Evolutionary conservation across 441 rosid species (phyloP), one percentile per base, ranked within the genome.

Genomic region (Dalechampia spathulata): DNA sequence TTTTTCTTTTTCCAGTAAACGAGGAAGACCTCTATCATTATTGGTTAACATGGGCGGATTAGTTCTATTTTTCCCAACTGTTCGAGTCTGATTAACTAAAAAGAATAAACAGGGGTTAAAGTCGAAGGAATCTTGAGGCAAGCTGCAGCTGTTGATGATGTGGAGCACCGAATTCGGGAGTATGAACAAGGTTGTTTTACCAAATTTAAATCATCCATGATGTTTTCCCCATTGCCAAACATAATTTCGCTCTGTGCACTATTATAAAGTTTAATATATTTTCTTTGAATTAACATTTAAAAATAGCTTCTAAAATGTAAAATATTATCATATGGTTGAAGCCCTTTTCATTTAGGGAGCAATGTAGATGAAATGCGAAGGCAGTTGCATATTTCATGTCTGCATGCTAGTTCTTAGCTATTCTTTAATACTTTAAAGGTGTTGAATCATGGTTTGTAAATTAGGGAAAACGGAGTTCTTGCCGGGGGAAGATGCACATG

Each of bases 71-170:
- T 22, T 16, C 22, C n/a, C n/a, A 6, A 1, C 30, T 62, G 28
- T 38, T 23, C 21, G 17, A 16, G 53, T 67, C 65, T 83, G 44
- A 75, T 72, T 12, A 48, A 52, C 39, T 45, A 17, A 72, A 64
- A 64, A 43, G 51, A 30, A 54, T 67, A 66, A 61, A 61, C 83
- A 94, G 99, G 99, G 72, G 54, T 79, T 62, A 83, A 69, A 66
- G 83, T 79, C 53, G 98, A 94, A 86, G 99, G 99, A 61, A 86
- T 94, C 65, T 75, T 94, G 79, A 74, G 99, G 63, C 98, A 94
- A 76, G 99, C 99, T 64, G 99, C 99, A 34, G 95, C 83, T 75
- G 99, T 94, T 44, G 99, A 94, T 61, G 94, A 87, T 70, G 99
- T 94, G 52, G 86, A 87, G 73, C 83, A 54, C 68, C 85, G 99